phyloP scores from a whole-genome alignment of 306 rosid species.

The apple (Malus domestica) region DNA sequence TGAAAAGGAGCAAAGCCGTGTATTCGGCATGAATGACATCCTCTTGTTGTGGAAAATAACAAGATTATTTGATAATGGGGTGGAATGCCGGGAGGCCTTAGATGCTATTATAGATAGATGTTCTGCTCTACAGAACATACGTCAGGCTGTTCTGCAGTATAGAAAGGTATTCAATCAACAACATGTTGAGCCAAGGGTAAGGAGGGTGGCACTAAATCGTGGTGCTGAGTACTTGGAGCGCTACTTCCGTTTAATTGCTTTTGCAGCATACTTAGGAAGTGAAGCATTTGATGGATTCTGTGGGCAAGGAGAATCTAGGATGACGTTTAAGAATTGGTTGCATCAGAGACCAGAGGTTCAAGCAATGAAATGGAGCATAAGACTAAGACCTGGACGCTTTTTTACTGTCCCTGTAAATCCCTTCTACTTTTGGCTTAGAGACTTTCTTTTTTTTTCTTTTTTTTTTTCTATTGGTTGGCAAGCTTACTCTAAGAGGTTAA shows the following conservation, averaged over 20 bases:
- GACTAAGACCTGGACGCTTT: slow-evolving; percentile 77
- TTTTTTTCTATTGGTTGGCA: not conserved
- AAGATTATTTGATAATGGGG: slow-evolving; percentile 77
- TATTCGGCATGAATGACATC: slow-evolving; percentile 85
- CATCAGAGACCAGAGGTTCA: slow-evolving; percentile 80
- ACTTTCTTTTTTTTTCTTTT: not conserved
- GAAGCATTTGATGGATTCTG: slow-evolving; percentile 85
- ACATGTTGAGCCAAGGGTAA: slow-evolving; percentile 72
- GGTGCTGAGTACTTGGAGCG: slow-evolving; percentile 90
- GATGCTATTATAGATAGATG: slow-evolving; percentile 92
- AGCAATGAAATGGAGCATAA: slow-evolving; percentile 93
- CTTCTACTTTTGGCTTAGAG: not conserved
- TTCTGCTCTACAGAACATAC: slow-evolving; percentile 84
- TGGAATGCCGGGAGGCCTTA: slow-evolving; percentile 80
- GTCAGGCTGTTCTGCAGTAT: slow-evolving; percentile 77
- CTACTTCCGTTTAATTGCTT: slow-evolving; percentile 83
- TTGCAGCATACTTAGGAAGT: slow-evolving; percentile 94
- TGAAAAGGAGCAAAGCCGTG: slow-evolving; percentile 45
- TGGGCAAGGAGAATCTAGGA: slow-evolving; percentile 56
- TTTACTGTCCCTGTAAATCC: slow-evolving; percentile 70
- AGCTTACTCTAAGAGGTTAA: slow-evolving; percentile 3
- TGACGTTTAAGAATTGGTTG: slow-evolving; percentile 86
- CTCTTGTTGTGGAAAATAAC: slow-evolving; percentile 86
- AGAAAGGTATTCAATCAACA: slow-evolving; percentile 82
- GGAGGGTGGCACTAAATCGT: slow-evolving; percentile 87